Percentiles rank a stretch among this genome's conserved stretches.
phyloP scores from a whole-genome alignment of 2,329 filamentous ascomycete genomes.

The Clonostachys chloroleuca region DNA sequence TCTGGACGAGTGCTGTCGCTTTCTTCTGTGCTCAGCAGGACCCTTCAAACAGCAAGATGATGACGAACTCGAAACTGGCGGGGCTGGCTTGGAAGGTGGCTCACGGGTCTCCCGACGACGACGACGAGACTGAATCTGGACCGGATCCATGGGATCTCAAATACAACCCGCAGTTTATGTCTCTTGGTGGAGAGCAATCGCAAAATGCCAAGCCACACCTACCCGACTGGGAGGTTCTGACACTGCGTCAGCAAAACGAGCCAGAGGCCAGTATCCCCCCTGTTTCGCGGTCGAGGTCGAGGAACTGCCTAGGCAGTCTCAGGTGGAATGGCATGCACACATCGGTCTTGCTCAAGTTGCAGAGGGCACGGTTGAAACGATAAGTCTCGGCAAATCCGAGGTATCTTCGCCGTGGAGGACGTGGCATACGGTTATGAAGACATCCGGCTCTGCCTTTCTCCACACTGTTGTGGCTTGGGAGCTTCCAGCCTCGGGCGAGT shows the following conservation, averaged over 20 bases:
- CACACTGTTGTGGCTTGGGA: constrained; percentile 20
- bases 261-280: constrained; percentile 46
- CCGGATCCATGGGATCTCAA: constrained; percentile 67
- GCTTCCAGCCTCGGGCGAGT: not conserved
- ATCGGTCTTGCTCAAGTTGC: constrained; percentile 44
- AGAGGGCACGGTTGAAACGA: constrained; percentile 17
- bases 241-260: constrained; percentile 26
- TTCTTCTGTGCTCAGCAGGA: constrained; percentile 52
- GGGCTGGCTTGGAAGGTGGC: constrained; percentile 41
- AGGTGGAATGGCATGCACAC: constrained; percentile 80
- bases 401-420: constrained; percentile 14
- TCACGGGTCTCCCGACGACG: constrained; percentile 40
- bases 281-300: constrained; percentile 74
- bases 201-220: constrained; percentile 19
- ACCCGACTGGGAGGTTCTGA: constrained; percentile 46
- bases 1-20: constrained; percentile 72
- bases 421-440: constrained; percentile 19
- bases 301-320: constrained; percentile 67
- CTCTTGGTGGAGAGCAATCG: constrained; percentile 23
- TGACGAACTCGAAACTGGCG: constrained; percentile 32
- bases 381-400: constrained; percentile 8
- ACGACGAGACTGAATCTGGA: constrained; percentile 33
- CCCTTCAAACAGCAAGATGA: constrained; percentile 15
- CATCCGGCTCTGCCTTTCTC: constrained; percentile 9
- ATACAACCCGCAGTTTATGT: constrained; percentile 48